These are phyloP conservation scores for Huntiella abstrusa DNA, from an alignment of 2,329 filamentous ascomycete genomes.

Conservation along the genomic window DNA sequence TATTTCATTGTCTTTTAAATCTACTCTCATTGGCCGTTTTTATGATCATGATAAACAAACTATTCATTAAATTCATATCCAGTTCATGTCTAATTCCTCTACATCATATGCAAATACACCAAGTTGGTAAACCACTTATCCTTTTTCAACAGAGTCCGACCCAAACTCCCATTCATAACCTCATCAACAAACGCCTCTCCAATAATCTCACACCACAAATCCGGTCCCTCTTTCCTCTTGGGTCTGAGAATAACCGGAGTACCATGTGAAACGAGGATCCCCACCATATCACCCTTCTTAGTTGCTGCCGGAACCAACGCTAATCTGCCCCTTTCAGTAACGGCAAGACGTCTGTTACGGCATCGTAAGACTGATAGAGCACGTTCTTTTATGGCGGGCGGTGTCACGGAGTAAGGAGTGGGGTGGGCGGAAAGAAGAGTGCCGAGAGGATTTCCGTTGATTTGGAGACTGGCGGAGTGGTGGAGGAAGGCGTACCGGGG, in stretches of 20 bases:
- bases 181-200: conserved; percentile 11
- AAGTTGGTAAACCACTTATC: conserved; percentile 6
- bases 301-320: conserved; percentile 9
- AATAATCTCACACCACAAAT: conserved; percentile 10
- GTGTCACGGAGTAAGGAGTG: conserved; percentile 2
- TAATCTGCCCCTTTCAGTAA: conserved; percentile 6
- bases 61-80: not conserved
- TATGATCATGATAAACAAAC: not conserved
- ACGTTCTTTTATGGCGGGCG: conserved; percentile 2
- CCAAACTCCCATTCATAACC: conserved; percentile 7
- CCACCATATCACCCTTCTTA: conserved; percentile 9
- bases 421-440: conserved; percentile 1
- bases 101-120: conserved; percentile 8
- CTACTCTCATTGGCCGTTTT: not conserved
- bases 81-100: not conserved
- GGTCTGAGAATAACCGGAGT: conserved; percentile 8
- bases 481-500: conserved; percentile 7
- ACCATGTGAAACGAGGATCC: conserved; percentile 7
- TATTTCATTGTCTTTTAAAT: no score
- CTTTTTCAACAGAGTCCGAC: conserved; percentile 8
- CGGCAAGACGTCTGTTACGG: conserved; percentile 7
- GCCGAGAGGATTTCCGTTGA: conserved; percentile 6
- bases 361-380: not conserved
- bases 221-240: conserved; percentile 1
- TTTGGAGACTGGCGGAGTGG: conserved; percentile 1